phyloP scores from a whole-genome alignment of 768 basidiomycete species.

The Termitomyces sp. region DNA sequence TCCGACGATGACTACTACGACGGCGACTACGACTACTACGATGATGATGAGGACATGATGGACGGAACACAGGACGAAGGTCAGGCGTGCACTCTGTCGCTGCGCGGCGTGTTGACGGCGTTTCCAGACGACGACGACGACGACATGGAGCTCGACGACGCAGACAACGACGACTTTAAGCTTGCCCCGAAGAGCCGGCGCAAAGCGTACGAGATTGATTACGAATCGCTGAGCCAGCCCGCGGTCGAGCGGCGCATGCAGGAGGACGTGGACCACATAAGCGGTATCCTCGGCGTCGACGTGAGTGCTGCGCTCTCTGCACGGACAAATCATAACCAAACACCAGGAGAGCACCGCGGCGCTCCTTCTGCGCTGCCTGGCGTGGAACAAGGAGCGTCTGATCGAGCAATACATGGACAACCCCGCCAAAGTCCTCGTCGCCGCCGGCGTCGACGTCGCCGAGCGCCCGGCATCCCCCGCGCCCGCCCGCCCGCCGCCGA shows the following conservation, averaged over 20 bases:
- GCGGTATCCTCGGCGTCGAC: slow-evolving; percentile 83
- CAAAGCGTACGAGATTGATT: slow-evolving; percentile 85
- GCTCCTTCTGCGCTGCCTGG: slow-evolving; percentile 74
- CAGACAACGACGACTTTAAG: slow-evolving; percentile 59
- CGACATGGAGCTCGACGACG: slow-evolving; percentile 54
- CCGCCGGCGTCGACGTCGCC: slow-evolving; percentile 61
- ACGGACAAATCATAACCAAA: background rate
- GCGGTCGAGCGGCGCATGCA: slow-evolving; percentile 78
- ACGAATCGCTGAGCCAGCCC: slow-evolving; percentile 63
- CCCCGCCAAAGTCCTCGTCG: slow-evolving; percentile 59
- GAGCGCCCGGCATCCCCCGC: slow-evolving; percentile 30
- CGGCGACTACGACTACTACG: slow-evolving; percentile 60
- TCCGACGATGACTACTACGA: slow-evolving; percentile 76
- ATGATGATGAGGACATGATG: slow-evolving; percentile 67
- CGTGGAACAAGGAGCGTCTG: slow-evolving; percentile 95
- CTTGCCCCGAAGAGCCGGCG: slow-evolving; percentile 46
- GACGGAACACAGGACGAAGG: slow-evolving; percentile 60
- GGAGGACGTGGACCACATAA: slow-evolving; percentile 79
- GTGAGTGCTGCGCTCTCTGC: slow-evolving; percentile 40
- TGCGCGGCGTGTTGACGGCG: background rate
- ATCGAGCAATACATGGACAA: slow-evolving; percentile 98
- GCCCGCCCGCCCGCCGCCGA: slow-evolving; percentile 24
- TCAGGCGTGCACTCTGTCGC: slow-evolving; percentile 29
- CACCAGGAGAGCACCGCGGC: slow-evolving; percentile 57
- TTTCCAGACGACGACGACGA: slow-evolving; percentile 22